A percentile compares a stretch with the other conserved stretches of the same genome.
Evolutionary conservation across 192 early-diverging fungal genomes (phyloP).

Genomic region (Podila minutissima): DNA sequence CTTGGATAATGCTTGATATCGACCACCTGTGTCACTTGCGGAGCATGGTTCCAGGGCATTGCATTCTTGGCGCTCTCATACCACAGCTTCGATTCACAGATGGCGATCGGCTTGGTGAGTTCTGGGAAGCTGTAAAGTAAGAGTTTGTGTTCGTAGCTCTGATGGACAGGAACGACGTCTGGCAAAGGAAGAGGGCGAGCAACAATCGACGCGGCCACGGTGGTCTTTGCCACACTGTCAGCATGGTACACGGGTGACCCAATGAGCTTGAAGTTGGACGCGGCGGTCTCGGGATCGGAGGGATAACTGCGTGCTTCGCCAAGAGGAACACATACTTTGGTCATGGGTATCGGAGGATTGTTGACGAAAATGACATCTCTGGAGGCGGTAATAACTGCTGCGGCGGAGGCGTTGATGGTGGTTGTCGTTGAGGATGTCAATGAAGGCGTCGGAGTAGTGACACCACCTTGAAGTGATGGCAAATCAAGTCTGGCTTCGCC

Average conservation of each 20-base stretch:
- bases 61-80: not conserved
- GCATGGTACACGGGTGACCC: not conserved
- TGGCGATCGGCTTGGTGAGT: slow-evolving; percentile 23
- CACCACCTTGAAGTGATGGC: too few species aligned
- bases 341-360: too few species aligned
- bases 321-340: not conserved
- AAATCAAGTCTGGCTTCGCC: too few species aligned
- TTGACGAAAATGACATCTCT: too few species aligned
- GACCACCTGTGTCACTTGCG: slow-evolving; percentile 14
- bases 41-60: not conserved
- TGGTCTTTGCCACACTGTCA: not conserved
- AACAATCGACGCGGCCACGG: not conserved
- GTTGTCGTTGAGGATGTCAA: too few species aligned
- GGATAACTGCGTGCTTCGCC: not conserved
- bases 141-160: not conserved
- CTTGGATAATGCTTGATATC: slow-evolving; percentile 37
- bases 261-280: not conserved
- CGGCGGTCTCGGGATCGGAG: not conserved
- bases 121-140: slow-evolving; percentile 26
- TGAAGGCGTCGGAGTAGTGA: too few species aligned
- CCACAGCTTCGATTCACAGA: slow-evolving; percentile 22
- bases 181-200: not conserved
- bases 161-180: not conserved
- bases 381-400: too few species aligned
- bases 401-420: too few species aligned